Percentiles rank a stretch among this genome's conserved stretches.
Conservation (phyloP, 164 flowering plant genomes). For the Dillenia turbinata region DNA sequence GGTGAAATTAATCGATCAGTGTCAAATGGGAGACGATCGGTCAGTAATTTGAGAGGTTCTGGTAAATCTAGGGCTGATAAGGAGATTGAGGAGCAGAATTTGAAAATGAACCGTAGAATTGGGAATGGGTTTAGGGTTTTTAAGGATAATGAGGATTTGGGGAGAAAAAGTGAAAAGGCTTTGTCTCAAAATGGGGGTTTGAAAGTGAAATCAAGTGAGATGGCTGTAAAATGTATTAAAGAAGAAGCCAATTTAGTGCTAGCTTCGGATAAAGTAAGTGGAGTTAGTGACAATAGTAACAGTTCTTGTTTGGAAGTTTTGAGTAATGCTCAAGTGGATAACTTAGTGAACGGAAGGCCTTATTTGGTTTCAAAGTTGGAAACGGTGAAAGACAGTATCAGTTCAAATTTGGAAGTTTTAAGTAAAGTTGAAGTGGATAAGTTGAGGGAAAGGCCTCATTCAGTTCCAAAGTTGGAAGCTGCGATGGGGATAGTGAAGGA, state of each 20-base stretch:
- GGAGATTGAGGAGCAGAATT: too few relatives aligned
- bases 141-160: constrained; percentile 13
- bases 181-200: background rate
- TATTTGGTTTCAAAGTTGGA: too few relatives aligned
- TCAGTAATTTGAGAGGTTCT: too few relatives aligned
- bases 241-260: constrained; percentile 9
- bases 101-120: too few relatives aligned
- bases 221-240: background rate
- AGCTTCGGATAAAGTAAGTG: constrained; percentile 8
- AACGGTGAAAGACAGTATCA: too few relatives aligned
- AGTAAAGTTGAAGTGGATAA: background rate
- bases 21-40: background rate
- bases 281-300: constrained; percentile 11
- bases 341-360: too few relatives aligned
- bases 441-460: too few relatives aligned
- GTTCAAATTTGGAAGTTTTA: too few relatives aligned
- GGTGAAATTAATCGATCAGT: constrained; percentile 7
- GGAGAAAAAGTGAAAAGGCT: constrained; percentile 4
- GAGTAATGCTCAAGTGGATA: background rate
- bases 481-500: background rate
- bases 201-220: background rate
- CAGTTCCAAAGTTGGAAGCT: background rate
- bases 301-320: constrained; percentile 1
- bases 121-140: constrained; percentile 16
- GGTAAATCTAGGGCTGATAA: too few relatives aligned